Evolutionary conservation across 1,284 basidiomycete genomes (phyloP).

Genomic region (Hemileia vastatrix): DNA sequence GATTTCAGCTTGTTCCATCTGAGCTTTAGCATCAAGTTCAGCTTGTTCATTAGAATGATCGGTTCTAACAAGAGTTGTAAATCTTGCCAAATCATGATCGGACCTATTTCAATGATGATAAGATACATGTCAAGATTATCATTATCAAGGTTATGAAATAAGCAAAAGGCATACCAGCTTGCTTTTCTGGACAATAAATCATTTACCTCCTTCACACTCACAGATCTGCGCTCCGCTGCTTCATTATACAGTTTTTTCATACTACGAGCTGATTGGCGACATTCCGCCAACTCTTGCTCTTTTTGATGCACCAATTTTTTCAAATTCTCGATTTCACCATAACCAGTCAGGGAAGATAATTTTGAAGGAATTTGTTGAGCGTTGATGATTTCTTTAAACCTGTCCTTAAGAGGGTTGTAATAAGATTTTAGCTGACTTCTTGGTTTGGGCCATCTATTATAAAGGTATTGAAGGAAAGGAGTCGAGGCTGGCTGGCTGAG

Average conservation of each 20-base stretch:
- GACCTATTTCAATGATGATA: slow-evolving; percentile 1
- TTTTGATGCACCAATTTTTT: slow-evolving; percentile 20
- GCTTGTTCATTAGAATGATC: slow-evolving; percentile 74
- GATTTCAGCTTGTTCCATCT: slow-evolving; percentile 59
- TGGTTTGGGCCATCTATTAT: no score
- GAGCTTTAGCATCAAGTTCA: slow-evolving; percentile 59
- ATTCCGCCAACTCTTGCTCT: slow-evolving; percentile 1
- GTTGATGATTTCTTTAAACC: no score
- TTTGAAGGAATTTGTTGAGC: no score
- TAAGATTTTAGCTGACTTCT: no score
- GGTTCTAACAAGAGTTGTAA: slow-evolving; percentile 72
- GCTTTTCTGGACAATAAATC: slow-evolving; percentile 15
- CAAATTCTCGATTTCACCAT: slow-evolving; percentile 23
- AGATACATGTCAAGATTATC: background rate
- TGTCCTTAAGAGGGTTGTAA: no score
- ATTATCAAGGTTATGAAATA: background rate
- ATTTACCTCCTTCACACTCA: slow-evolving; percentile 18
- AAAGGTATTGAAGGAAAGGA: no score
- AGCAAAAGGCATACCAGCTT: background rate
- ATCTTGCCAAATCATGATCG: slow-evolving; percentile 45
- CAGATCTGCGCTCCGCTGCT: slow-evolving; percentile 61
- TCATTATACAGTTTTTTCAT: slow-evolving; percentile 65
- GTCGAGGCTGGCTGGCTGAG: no score
- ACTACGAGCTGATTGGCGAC: slow-evolving; percentile 54
- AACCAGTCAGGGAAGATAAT: slow-evolving; percentile 22